Evolutionary conservation across 179 eudicot species (phyloP).

Genomic region (Patellifolia procumbens): DNA sequence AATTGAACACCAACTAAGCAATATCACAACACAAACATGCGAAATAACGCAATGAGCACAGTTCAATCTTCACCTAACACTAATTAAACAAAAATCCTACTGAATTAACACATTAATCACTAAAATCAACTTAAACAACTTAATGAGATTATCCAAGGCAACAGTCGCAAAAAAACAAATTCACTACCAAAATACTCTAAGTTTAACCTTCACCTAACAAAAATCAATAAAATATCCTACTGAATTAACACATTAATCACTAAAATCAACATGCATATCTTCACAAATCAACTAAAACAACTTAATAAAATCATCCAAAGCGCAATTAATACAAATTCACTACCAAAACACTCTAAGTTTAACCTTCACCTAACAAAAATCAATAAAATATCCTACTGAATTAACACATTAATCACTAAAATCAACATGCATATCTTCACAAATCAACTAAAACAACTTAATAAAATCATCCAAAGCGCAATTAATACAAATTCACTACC

Average conservation of each 20-base stretch:
- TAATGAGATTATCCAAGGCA: neutral
- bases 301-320: constrained; percentile 4
- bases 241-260: neutral
- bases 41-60: no score
- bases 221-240: neutral
- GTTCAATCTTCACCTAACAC: no score
- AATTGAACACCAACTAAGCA: no score
- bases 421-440: neutral
- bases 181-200: neutral
- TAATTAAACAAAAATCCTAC: neutral
- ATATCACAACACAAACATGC: no score
- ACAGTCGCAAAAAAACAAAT: no score
- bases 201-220: constrained; percentile 11
- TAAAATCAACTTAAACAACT: neutral
- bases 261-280: neutral
- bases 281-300: neutral
- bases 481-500: no score
- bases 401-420: neutral
- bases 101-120: neutral
- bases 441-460: neutral
- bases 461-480: neutral
- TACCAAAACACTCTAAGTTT: neutral
- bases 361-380: constrained; percentile 17
- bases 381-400: neutral
- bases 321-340: no score